These are phyloP conservation scores for Fusarium sp. DNA, from an alignment of 2,329 filamentous ascomycete species.

Conservation along the genomic window DNA sequence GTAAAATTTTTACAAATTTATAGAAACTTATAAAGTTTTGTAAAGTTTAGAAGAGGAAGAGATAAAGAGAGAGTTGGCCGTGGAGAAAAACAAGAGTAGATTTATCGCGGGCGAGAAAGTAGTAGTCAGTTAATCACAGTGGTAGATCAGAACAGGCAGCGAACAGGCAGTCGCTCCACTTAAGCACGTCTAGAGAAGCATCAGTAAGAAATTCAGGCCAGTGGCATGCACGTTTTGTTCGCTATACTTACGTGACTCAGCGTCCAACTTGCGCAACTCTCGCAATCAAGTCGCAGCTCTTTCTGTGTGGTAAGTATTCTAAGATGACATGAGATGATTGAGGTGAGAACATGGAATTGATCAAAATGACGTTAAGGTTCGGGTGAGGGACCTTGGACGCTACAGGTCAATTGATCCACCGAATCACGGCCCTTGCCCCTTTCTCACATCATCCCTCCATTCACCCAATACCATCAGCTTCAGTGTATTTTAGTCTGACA, in stretches of 20 bases:
- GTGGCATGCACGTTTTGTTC: not conserved
- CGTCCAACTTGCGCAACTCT: not conserved
- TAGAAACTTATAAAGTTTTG: not conserved
- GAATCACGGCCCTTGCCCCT: not conserved
- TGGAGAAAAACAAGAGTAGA: not conserved
- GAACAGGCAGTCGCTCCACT: slow-evolving; percentile 30
- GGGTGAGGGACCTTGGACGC: not conserved
- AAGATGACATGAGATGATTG: not conserved
- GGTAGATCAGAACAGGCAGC: slow-evolving; percentile 22
- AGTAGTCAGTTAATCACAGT: not conserved
- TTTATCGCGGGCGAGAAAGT: not conserved
- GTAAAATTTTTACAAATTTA: not conserved
- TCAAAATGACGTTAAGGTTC: slow-evolving; percentile 5
- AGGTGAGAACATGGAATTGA: not conserved
- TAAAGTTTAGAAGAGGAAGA: not conserved
- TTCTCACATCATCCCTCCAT: not conserved
- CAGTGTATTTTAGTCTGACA: not conserved
- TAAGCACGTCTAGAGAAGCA: not conserved
- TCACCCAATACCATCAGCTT: not conserved
- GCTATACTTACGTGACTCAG: not conserved
- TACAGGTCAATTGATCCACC: slow-evolving; percentile 3
- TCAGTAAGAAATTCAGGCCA: not conserved
- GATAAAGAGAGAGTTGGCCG: not conserved
- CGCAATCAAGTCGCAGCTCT: not conserved
- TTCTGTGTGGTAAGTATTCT: not conserved